Evolutionary conservation across 768 basidiomycete genomes (phyloP), one percentile per base, ranked within the genome.

Genomic region (Dentipellis fragilis): DNA sequence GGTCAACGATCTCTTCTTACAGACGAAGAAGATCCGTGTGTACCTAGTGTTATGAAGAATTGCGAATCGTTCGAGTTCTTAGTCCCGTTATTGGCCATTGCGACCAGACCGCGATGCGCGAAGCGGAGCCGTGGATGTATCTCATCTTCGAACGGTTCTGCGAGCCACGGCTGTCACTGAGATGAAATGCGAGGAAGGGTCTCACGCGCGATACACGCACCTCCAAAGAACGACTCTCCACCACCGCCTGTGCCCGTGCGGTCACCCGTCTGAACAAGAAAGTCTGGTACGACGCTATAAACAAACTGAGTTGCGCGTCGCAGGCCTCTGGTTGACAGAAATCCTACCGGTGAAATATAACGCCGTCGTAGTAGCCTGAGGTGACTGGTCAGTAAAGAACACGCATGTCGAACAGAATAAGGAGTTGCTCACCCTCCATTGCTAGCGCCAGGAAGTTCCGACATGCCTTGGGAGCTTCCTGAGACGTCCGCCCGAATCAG

Each of bases 181-280:
- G n/a, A 51, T 46, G 38, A 49, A 49, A 22, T 17, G 19, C 42
- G 42, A 19, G 42, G 34, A 2, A 36, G 34, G 14, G 6, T 39
- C 16, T 56, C 59, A 35, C 17, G 49, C 9, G 39, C 38, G 47
- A 21, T 16, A 9, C 37, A 67, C 72, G 58, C 58, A 76, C 93
- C 93, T 68, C 95, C 95, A 62, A 89, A 97, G 68, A 96, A 89
- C 1, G 92, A 94, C 67, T 97, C 95, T 60, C 96, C 94, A 7
- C 93, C 93, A 0, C 72, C 83, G 2, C 96, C 96, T 0, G 90
- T 91, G 1, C 93, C 92, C 0, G 93, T 93, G 61, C 77, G 84
- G 67, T 98, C 95, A 16, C 95, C 95, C 1, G 93, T 93, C 68
- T 98, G 96, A 0, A 96, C 88, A 46, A 97, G 81, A 68, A 98